Evolutionary conservation across 495 filamentous ascomycete genomes (phyloP).

Genomic region (Penicillium herquei): DNA sequence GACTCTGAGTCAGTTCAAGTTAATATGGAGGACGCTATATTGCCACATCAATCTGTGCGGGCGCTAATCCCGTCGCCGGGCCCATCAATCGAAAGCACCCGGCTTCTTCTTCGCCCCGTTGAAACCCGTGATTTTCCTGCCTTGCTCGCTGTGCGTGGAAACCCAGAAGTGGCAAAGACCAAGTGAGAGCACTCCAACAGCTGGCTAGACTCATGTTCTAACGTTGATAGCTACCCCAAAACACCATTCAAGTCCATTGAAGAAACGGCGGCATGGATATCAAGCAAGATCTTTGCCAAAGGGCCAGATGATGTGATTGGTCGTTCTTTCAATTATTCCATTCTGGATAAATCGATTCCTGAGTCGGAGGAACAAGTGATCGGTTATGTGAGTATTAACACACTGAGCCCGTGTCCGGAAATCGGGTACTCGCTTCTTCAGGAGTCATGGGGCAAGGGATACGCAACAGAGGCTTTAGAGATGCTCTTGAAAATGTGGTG

Average conservation of each 20-base stretch:
- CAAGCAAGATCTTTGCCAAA: constrained; percentile 15
- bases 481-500: constrained; percentile 26
- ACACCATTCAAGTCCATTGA: constrained; percentile 19
- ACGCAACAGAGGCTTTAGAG: constrained; percentile 31
- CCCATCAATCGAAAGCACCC: constrained; percentile 19
- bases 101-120: constrained; percentile 21
- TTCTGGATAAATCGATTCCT: constrained; percentile 21
- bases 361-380: constrained; percentile 15
- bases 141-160: constrained; percentile 17
- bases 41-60: constrained; percentile 14
- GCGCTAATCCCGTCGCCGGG: constrained; percentile 9
- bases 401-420: constrained; percentile 22
- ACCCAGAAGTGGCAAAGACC: constrained; percentile 19
- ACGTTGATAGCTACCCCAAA: constrained; percentile 17
- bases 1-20: no score
- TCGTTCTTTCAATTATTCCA: constrained; percentile 20
- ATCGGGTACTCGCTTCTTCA: constrained; percentile 33
- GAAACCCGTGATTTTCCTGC: constrained; percentile 13
- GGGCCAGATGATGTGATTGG: constrained; percentile 17
- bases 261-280: constrained; percentile 21
- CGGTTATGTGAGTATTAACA: constrained; percentile 23
- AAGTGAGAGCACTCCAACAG: constrained; percentile 12
- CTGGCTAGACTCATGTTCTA: background rate
- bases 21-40: background rate
- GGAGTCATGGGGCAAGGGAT: constrained; percentile 32